Percentiles rank a stretch among this genome's conserved stretches.
Evolutionary conservation across 352 stramenopile species (phyloP).

Genomic region (Phytophthora hibernalis): DNA sequence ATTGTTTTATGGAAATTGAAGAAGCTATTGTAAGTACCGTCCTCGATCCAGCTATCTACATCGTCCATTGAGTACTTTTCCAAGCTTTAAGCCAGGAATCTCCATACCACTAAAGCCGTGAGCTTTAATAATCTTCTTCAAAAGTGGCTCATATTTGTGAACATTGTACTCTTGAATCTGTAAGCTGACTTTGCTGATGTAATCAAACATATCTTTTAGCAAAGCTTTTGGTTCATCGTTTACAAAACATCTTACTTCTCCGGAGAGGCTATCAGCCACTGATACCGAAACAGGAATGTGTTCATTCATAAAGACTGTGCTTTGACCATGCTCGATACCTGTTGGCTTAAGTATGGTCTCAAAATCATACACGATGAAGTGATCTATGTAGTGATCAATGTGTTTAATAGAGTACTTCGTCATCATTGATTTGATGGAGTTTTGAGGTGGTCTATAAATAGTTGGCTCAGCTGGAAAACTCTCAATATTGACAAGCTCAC

Average conservation of each 20-base stretch:
- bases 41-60: constrained; percentile 3
- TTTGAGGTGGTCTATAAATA: constrained; percentile 18
- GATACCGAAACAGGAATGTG: constrained; percentile 13
- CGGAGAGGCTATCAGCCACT: constrained; percentile 11
- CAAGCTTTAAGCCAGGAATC: not conserved
- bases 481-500: constrained; percentile 8
- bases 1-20: constrained; percentile 9
- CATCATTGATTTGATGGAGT: constrained; percentile 16
- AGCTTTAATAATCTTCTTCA: constrained; percentile 6
- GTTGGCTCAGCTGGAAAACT: constrained; percentile 7
- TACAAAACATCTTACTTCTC: constrained; percentile 15
- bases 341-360: constrained; percentile 21
- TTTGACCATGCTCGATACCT: constrained; percentile 7
- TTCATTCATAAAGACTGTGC: constrained; percentile 13
- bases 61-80: not conserved
- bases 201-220: constrained; percentile 9
- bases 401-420: constrained; percentile 20
- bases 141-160: not conserved
- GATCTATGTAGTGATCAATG: constrained; percentile 9
- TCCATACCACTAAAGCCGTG: constrained; percentile 7
- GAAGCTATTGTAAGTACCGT: not conserved
- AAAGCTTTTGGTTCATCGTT: constrained; percentile 7
- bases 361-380: constrained; percentile 8
- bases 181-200: not conserved
- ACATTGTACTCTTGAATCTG: constrained; percentile 14